Base-by-base conservation (phyloP, 1,284 basidiomycete species). In the Mycena sp. region DNA sequence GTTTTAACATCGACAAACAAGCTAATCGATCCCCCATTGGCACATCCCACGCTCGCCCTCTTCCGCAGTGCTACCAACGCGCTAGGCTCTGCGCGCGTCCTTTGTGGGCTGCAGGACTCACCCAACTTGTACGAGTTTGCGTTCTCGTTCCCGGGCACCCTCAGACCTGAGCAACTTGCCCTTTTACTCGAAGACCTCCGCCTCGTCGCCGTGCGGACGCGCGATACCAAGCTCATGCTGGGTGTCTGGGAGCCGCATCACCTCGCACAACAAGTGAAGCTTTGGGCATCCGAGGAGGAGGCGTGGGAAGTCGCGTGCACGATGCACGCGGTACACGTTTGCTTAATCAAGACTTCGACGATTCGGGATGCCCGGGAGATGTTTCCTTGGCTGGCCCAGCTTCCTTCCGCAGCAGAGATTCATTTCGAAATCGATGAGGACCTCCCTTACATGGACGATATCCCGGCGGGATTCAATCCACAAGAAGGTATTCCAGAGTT, bases 101-200 rank as follows among this genome's bases (percentile, higher is more conserved):
- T 49, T 35, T 49, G 46, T n/a, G 46, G 46, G 46, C 46, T 49
- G 46, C 46, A 49, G 46, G 46, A 49, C 46, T 49, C 46, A 49
- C 46, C 46, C 46, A 49, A 49, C 46, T 49, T 49, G 46, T 21
- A 49, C n/a, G 46, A 49, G 46, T 49, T 49, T 32, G 26, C 29
- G n/a, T 49, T 49, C 46, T 49, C 46, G 29, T 49, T 49, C 46
- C 46, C 28, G 9, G n/a, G 46, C 46, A 49, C 46, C 46, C 46
- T 49, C 46, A 49, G 10, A 35, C 46, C 46, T n/a, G 46, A 35
- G 46, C 29, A n/a, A n/a, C 46, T 49, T 32, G 46, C 46, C 46
- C 46, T 49, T 29, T 49, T 49, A 30, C 46, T 49, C 29, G 29
- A 49, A 21, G 46, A 49, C 46, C 46, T 49, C 46, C 46, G 46